phyloP scores from a whole-genome alignment of 2,329 filamentous ascomycete genomes.

The Pezicula carpinea region DNA sequence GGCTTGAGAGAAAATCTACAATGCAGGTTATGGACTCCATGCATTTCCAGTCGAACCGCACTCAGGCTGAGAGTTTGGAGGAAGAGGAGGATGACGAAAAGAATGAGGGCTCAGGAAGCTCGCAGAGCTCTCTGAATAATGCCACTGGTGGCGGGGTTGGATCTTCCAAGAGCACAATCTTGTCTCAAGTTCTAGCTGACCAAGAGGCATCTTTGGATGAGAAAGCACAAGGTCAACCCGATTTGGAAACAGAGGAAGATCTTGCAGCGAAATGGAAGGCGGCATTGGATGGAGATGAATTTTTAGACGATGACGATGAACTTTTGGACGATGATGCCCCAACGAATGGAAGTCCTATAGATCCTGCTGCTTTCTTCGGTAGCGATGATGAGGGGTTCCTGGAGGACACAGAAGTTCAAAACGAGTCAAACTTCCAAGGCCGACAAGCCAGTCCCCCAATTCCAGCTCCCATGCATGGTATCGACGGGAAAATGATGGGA shows the following conservation, averaged over 20 bases:
- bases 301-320: slow-evolving; percentile 50
- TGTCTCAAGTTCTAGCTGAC: slow-evolving; percentile 20
- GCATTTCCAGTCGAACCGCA: slow-evolving; percentile 28
- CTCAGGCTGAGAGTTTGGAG: slow-evolving; percentile 12
- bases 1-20: slow-evolving; percentile 65
- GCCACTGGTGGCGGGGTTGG: slow-evolving; percentile 20
- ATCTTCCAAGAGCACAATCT: slow-evolving; percentile 21
- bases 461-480: slow-evolving; percentile 19
- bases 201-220: slow-evolving; percentile 20
- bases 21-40: slow-evolving; percentile 57
- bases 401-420: slow-evolving; percentile 44
- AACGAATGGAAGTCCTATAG: slow-evolving; percentile 43
- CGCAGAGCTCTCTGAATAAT: slow-evolving; percentile 14
- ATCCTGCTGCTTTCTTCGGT: slow-evolving; percentile 64
- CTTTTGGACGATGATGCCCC: slow-evolving; percentile 53
- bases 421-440: slow-evolving; percentile 20
- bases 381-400: slow-evolving; percentile 86
- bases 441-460: slow-evolving; percentile 21
- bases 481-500: slow-evolving; percentile 28
- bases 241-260: slow-evolving; percentile 54
- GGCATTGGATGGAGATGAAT: slow-evolving; percentile 70
- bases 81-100: slow-evolving; percentile 9
- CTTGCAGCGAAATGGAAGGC: slow-evolving; percentile 79
- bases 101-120: background rate
- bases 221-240: slow-evolving; percentile 26